Conservation (phyloP, 2,329 filamentous ascomycete species). For the Calonectria multiphialidica region DNA sequence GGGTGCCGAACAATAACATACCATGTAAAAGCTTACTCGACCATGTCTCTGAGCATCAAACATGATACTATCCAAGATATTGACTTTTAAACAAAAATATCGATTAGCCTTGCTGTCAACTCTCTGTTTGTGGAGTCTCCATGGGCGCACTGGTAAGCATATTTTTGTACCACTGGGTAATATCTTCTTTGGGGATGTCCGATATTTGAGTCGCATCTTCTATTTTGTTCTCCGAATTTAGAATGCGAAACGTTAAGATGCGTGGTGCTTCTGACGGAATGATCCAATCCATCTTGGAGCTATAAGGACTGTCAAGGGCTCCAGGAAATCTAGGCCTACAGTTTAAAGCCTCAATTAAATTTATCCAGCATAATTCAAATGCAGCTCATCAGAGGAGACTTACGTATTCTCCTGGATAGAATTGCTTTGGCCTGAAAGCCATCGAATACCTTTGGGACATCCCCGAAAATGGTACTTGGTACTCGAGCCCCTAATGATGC, state of each 20-base stretch:
- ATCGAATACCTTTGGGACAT: too few relatives aligned
- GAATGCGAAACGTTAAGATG: conserved; percentile 22
- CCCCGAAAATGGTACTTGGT: neutral
- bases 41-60: conserved; percentile 93
- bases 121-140: too few relatives aligned
- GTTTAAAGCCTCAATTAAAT: neutral
- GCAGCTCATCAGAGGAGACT: too few relatives aligned
- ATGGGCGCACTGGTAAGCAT: conserved; percentile 24
- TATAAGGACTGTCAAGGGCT: conserved; percentile 16
- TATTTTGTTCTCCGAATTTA: conserved; percentile 13
- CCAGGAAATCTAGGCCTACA: conserved; percentile 17
- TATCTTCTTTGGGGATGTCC: neutral
- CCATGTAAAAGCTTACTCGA: conserved; percentile 92
- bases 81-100: conserved; percentile 45
- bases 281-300: conserved; percentile 20
- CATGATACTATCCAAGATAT: conserved; percentile 93
- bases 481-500: neutral
- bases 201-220: neutral
- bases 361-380: neutral
- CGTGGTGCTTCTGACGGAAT: neutral
- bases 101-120: neutral
- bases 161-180: conserved; percentile 24
- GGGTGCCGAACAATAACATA: conserved; percentile 58
- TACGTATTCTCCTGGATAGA: too few relatives aligned
- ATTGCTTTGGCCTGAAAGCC: neutral